These are phyloP conservation scores for Styphnolobium japonicum DNA, from an alignment of 306 rosid species.

Conservation along the genomic window DNA sequence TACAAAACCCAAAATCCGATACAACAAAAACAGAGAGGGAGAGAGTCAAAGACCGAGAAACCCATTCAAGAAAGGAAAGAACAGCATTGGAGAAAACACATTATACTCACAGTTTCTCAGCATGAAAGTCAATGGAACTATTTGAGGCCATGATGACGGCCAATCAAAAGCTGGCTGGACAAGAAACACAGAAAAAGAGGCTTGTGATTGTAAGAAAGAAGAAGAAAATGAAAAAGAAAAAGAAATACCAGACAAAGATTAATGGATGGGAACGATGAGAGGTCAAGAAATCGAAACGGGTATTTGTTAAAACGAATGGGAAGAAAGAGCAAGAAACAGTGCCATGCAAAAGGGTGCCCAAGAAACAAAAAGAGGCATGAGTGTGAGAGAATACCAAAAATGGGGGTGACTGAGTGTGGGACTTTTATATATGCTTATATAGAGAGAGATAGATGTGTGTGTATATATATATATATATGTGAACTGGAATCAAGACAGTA, in stretches of 20 bases:
- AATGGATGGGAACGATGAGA: not conserved
- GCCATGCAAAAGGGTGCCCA: constrained; percentile 45
- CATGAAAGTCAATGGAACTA: too few species aligned
- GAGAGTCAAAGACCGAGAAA: not conserved
- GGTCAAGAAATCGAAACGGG: not conserved
- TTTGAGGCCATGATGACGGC: constrained; percentile 30
- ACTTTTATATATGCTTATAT: too few species aligned
- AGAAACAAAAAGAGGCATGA: too few species aligned
- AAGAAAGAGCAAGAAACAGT: too few species aligned
- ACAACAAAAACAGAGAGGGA: not conserved
- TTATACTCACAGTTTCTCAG: too few species aligned
- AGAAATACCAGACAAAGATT: not conserved
- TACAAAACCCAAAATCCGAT: not conserved
- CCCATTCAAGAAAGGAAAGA: not conserved
- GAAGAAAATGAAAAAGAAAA: not conserved
- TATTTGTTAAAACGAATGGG: not conserved
- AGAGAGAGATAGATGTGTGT: too few species aligned
- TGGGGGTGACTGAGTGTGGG: too few species aligned
- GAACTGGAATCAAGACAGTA: too few species aligned
- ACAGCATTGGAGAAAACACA: not conserved
- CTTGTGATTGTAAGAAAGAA: too few species aligned
- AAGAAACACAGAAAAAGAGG: not conserved
- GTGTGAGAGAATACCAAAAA: too few species aligned
- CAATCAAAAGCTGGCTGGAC: not conserved
- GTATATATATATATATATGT: too few species aligned